These are phyloP conservation scores for Penicillium roqueforti DNA, from an alignment of 495 filamentous ascomycete species.

Conservation along the genomic window DNA sequence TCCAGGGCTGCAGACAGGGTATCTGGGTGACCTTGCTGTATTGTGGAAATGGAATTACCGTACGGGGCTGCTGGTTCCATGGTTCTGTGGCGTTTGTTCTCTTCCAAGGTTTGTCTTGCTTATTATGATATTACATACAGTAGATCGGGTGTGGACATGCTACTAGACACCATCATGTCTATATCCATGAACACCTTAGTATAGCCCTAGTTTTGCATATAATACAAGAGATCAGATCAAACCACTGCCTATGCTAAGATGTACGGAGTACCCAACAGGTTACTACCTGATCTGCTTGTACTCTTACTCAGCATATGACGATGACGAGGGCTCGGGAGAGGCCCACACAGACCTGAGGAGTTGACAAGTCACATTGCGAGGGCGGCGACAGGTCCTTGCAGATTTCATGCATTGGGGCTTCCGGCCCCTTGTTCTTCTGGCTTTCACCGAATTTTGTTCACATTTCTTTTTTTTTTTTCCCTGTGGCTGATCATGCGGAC, in stretches of 20 bases:
- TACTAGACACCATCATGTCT: no score
- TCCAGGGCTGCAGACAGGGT: not conserved
- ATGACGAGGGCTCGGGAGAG: slow-evolving; percentile 16
- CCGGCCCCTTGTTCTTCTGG: slow-evolving; percentile 9
- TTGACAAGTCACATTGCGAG: slow-evolving; percentile 37
- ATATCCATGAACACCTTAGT: no score
- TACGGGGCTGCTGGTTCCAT: slow-evolving; percentile 2
- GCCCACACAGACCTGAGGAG: slow-evolving; percentile 17
- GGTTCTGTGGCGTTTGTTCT: slow-evolving; percentile 1
- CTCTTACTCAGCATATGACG: slow-evolving; percentile 18
- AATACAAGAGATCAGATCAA: not conserved
- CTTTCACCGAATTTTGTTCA: not conserved
- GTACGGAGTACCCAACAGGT: slow-evolving; percentile 1
- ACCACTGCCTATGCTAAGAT: no score
- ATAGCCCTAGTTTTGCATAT: not conserved
- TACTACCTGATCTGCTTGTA: not conserved
- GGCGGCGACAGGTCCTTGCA: slow-evolving; percentile 35
- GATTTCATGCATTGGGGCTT: slow-evolving; percentile 24
- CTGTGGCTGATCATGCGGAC: not conserved
- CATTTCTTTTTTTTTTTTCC: not conserved
- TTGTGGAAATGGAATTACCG: slow-evolving; percentile 1
- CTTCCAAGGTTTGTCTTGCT: not conserved
- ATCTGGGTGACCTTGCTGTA: not conserved
- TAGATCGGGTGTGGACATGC: no score
- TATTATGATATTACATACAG: not conserved